Conservation (phyloP, 768 basidiomycete species). For the Tulasnella sp. region DNA sequence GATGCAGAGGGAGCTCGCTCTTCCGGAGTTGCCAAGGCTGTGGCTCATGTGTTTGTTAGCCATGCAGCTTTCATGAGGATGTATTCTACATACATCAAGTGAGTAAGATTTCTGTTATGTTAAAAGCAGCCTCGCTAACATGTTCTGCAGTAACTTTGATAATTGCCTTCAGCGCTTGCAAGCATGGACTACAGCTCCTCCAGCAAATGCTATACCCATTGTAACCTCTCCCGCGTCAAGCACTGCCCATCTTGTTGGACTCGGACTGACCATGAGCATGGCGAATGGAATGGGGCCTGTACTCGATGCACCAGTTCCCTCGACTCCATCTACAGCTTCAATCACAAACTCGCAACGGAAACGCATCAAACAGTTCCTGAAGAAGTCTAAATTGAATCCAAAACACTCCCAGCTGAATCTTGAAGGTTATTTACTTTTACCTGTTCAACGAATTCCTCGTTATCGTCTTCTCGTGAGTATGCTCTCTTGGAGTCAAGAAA, state of each 20-base stretch:
- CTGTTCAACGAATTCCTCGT: constrained; percentile 94
- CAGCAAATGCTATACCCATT: constrained; percentile 18
- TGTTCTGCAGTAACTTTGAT: constrained; percentile 68
- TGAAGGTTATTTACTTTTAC: constrained; percentile 86
- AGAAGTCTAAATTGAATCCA: constrained; percentile 79
- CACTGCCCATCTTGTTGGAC: constrained; percentile 43
- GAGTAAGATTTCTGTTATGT: constrained; percentile 23
- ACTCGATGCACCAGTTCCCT: constrained; percentile 14
- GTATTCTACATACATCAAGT: constrained; percentile 99
- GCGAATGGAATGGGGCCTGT: constrained; percentile 7
- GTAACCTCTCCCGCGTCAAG: constrained; percentile 47
- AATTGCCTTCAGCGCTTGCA: constrained; percentile 79
- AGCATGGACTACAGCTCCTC: constrained; percentile 52
- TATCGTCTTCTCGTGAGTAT: constrained; percentile 78
- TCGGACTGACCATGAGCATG: constrained; percentile 45
- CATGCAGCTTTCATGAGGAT: constrained; percentile 98
- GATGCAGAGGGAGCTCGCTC: constrained; percentile 68
- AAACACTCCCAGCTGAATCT: constrained; percentile 87
- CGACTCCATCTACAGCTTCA: constrained; percentile 3
- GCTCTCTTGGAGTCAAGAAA: background rate
- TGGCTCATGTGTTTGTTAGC: constrained; percentile 80
- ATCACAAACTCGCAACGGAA: constrained; percentile 73
- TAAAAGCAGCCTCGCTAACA: constrained; percentile 14
- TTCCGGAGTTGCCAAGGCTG: constrained; percentile 55
- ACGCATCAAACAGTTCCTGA: constrained; percentile 78